Percentiles rank a stretch among this genome's conserved stretches.
Evolutionary conservation across 2,329 filamentous ascomycete genomes (phyloP).

Genomic region (Helminthosporium solani): DNA sequence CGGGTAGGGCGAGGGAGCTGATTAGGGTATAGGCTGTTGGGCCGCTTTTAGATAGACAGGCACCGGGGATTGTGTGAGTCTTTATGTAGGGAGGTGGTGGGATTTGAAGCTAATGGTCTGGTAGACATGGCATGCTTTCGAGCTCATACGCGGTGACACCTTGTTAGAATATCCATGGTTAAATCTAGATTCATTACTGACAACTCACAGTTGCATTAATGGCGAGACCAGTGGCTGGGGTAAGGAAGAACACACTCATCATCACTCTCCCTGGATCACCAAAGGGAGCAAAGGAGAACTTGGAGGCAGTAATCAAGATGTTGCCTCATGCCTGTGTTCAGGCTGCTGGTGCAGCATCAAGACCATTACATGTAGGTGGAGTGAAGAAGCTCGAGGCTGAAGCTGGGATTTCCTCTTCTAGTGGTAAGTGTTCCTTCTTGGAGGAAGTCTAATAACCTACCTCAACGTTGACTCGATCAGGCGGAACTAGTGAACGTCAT

Average conservation of each 20-base stretch:
- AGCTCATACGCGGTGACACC: slow-evolving; percentile 83
- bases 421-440: too few relatives aligned
- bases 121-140: slow-evolving; percentile 92
- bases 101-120: too few relatives aligned
- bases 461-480: too few relatives aligned
- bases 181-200: slow-evolving; percentile 17
- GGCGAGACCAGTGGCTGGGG: slow-evolving; percentile 88
- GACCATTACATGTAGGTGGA: slow-evolving; percentile 75
- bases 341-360: slow-evolving; percentile 78
- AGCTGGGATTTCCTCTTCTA: slow-evolving; percentile 56
- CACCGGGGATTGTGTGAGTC: slow-evolving; percentile 84
- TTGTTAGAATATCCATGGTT: slow-evolving; percentile 62
- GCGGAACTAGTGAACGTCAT: not conserved
- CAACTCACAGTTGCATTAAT: slow-evolving; percentile 78
- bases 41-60: slow-evolving; percentile 78
- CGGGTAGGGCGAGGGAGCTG: slow-evolving; percentile 5
- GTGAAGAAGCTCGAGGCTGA: slow-evolving; percentile 81
- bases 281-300: slow-evolving; percentile 91
- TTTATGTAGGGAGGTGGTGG: too few relatives aligned
- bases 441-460: too few relatives aligned
- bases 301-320: slow-evolving; percentile 84
- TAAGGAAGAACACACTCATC: slow-evolving; percentile 77
- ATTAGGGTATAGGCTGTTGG: slow-evolving; percentile 65
- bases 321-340: slow-evolving; percentile 93
- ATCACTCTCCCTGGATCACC: slow-evolving; percentile 91